Conservation (phyloP, 495 filamentous ascomycete species). For the Penicillium cataractarum region DNA sequence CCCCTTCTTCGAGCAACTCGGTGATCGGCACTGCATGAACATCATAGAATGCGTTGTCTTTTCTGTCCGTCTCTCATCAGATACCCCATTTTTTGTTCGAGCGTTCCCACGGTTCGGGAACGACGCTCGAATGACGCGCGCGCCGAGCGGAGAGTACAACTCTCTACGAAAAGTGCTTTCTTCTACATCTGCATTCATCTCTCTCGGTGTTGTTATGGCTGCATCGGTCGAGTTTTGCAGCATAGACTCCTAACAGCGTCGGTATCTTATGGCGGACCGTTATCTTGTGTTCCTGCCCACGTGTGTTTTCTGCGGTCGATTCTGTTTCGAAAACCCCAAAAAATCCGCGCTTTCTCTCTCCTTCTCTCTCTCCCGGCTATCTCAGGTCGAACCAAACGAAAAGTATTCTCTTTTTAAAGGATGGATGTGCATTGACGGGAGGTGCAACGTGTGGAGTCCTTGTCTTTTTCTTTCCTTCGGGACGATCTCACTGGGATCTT, state of each 20-base stretch:
- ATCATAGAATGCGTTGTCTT: slow-evolving; percentile 83
- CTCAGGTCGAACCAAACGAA: background rate
- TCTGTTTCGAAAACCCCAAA: slow-evolving; percentile 23
- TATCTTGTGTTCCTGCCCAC: slow-evolving; percentile 38
- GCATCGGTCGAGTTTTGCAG: slow-evolving; percentile 48
- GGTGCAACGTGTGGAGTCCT: slow-evolving; percentile 11
- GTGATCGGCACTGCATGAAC: slow-evolving; percentile 63
- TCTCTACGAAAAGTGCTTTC: slow-evolving; percentile 48
- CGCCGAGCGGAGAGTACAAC: slow-evolving; percentile 45
- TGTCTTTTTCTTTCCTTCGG: slow-evolving; percentile 3
- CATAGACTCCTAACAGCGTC: slow-evolving; percentile 54
- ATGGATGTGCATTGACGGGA: slow-evolving; percentile 30
- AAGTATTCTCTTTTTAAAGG: background rate
- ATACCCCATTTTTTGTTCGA: slow-evolving; percentile 60
- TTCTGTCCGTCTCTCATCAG: slow-evolving; percentile 55
- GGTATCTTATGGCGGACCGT: slow-evolving; percentile 56
- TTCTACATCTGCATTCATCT: slow-evolving; percentile 47
- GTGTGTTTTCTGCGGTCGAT: slow-evolving; percentile 28
- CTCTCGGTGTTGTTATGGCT: slow-evolving; percentile 48
- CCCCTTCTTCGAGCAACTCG: slow-evolving; percentile 42
- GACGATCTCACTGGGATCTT: background rate
- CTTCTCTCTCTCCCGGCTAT: slow-evolving; percentile 33
- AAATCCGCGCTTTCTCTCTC: slow-evolving; percentile 30
- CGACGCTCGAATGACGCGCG: slow-evolving; percentile 48
- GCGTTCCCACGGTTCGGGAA: slow-evolving; percentile 39